Conservation (phyloP, 306 rosid species). For the Prinsepia uniflora region DNA sequence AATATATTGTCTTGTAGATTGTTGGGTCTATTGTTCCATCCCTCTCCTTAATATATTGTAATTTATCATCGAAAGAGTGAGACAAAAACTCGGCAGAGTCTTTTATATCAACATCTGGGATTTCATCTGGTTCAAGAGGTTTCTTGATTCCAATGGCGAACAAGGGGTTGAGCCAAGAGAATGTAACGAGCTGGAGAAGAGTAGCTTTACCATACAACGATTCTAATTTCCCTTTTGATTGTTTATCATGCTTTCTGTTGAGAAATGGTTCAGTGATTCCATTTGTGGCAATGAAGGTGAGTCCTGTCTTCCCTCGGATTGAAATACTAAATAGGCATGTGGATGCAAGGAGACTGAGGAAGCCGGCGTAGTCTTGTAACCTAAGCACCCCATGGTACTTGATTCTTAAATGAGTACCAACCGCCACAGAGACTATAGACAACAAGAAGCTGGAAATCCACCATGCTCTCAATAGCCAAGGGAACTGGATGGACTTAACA, state of each 20-base stretch:
- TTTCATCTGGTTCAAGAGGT: conserved; percentile 57
- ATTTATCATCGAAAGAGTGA: conserved; percentile 46
- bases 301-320: conserved; percentile 61
- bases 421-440: conserved; percentile 32
- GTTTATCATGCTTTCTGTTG: conserved; percentile 34
- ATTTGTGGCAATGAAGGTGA: conserved; percentile 18
- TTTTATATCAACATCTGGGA: conserved; percentile 60
- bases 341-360: conserved; percentile 52
- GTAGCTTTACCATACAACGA: conserved; percentile 70
- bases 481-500: conserved; percentile 36
- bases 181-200: conserved; percentile 60
- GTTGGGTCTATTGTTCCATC: conserved; percentile 59
- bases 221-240: conserved; percentile 24
- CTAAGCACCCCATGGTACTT: conserved; percentile 29
- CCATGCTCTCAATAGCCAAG: conserved; percentile 80
- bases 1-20: conserved; percentile 59
- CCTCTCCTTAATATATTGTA: conserved; percentile 49
- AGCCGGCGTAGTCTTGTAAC: conserved; percentile 47
- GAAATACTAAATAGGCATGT: conserved; percentile 53
- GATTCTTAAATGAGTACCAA: conserved; percentile 39
- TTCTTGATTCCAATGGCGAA: conserved; percentile 64
- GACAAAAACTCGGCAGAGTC: conserved; percentile 70
- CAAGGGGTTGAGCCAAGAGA: conserved; percentile 93
- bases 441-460: conserved; percentile 65
- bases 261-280: conserved; percentile 67